Base-by-base conservation (phyloP, 2,329 filamentous ascomycete genomes). In the Fusarium miscanthi region DNA sequence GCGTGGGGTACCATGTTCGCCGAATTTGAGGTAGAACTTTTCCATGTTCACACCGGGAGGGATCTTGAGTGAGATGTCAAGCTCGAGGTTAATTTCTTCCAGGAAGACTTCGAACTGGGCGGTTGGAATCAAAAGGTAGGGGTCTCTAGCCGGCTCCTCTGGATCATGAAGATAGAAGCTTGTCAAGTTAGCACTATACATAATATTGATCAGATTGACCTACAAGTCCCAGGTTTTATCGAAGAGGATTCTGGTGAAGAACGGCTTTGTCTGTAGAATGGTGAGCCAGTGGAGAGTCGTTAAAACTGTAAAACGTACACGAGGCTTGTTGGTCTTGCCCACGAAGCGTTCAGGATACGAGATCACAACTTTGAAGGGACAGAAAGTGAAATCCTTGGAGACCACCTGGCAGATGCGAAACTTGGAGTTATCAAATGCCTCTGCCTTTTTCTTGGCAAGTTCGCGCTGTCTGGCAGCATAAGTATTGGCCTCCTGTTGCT, bases 161-260 rank as follows among this genome's bases (percentile, higher is more conserved):
- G 88, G 87, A 52, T 88, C 84, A 77, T 90, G 85, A 40, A 94
- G 77, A 79, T 93, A 94, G 80, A 91, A 94, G 60, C 92, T 93
- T 52, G 19, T 23, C 16, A 23, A 31, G 59, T 78, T 57, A 78
- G 69, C 23, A 66, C 13, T 25, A 40, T 49, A 13, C 16, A 40
- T 11, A 43, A 13, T 6, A n/a, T 8, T 21, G 3, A 40, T 13
- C 38, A 17, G 23, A 16, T 5, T 1, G 40, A 59, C 91, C 86
- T 85, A 96, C 93, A 97, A 83, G 70, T 95, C 90, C 94, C 94
- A 97, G 16, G 84, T 77, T 65, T 89, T 86, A 5, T 84, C 81
- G 75, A 87, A 88, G 71, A 92, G 84, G 54, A 93, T 87, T 6
- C 79, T 77, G 38, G 88, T 84, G 74, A 93, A 94, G 79, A 88